Base-by-base conservation (phyloP, 2,329 filamentous ascomycete species). In the Diaporthe sp. region DNA sequence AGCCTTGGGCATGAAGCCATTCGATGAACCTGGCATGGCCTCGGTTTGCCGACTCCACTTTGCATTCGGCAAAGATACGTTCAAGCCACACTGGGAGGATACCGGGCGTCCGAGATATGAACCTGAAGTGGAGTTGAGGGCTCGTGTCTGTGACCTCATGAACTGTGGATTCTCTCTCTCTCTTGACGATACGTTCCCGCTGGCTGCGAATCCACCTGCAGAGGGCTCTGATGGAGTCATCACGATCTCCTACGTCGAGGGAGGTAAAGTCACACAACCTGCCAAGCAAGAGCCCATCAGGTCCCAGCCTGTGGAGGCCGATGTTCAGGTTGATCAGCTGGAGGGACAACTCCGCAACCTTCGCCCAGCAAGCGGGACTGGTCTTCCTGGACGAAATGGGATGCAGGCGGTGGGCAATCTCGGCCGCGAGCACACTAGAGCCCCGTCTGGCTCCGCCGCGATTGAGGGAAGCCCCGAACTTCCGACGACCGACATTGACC, bases 1-100 rank as follows among this genome's bases (percentile, higher is more conserved):
- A 75, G 82, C 85, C 22, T 80, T 86, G 17, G 88, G 88, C 5
- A 80, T 89, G 42, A 82, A 83, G 22, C 84, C 87, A 4, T 81
- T 90, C 25, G 83, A 83, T 58, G 82, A 83, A 28, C 80, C 84
- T 1, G 76, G 79, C 13, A 80, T 88, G 6, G 85, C 85, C 1
- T 78, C 82, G 55, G 82, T 82, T 37, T 88, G 86, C 73, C 83
- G 84, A 73, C 82, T 85, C 22, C 85, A 83, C 73, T 84, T 82
- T 70, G 76, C 80, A 31, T 75, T 79, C 7, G 76, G 79, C 8
- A 79, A 74, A 2, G 76, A 73, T 49, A 60, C 75, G 34, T 79
- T 79, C 60, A 82, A 82, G 74, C 78, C 78, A 10, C 79, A 80
- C 15, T 78, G 76, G 25, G 81, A 82, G 34, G 81, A 78, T n/a